Base-by-base conservation (phyloP, 2,329 filamentous ascomycete species). In the Neocatenulostroma microsporum region DNA sequence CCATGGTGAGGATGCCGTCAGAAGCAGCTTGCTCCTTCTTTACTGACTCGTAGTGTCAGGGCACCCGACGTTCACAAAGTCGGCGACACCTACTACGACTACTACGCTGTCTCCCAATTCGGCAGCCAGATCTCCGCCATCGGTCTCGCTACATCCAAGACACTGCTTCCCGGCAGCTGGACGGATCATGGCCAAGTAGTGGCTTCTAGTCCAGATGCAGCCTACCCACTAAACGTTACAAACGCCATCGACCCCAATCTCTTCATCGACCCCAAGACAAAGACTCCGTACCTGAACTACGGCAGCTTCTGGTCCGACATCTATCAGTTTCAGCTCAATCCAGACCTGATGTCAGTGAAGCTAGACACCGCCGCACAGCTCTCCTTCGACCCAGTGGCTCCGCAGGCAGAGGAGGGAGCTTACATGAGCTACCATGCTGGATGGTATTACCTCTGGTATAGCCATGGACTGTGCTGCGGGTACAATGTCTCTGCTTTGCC, bases 261-360 rank as follows among this genome's bases (percentile, higher is more conserved):
- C 13, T 61, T 73, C 45, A 50, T 49, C 36, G 59, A 56, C 18
- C 21, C 21, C 8, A 24, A 24, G 21, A 59, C 57, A 3, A 54
- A 68, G 34, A 62, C 65, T n/a, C 70, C 69, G 37, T 64, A 68
- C 33, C 61, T 76, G 54, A 74, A 67, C 42, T 84, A 82, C 43
- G 80, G 80, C 19, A 80, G 75, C 10, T 84, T 82, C 67, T 85
- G 78, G 78, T 56, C 62, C 5, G 72, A 77, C 51, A 67, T 83
- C 40, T 80, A 74, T 60, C 73, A 76, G 50, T 21, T 23, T 17
- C 31, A 34, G 31, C 31, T 23, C 6, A 5, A 21, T n/a, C 15
- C 20, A 6, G 15, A 23, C 14, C 31, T 21, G 5, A 34, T 5
- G 19, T 23, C 18, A 9, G 21, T 24, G 19, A 34, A 34, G n/a